Base-by-base conservation (phyloP, 371 early-diverging fungal genomes). In the Apophysomyces elegans region DNA sequence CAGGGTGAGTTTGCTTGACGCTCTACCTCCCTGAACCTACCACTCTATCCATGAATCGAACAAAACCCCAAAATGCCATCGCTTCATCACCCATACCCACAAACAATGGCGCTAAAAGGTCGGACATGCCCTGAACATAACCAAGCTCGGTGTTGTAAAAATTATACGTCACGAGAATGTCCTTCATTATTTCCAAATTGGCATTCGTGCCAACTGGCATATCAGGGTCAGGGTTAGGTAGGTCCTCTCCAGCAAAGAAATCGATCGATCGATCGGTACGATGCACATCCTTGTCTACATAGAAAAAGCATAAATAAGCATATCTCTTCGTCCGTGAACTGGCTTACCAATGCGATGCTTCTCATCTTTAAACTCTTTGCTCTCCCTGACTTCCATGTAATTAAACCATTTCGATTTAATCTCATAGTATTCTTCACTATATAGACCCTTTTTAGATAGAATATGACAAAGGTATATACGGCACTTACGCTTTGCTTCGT, bases 81-180 rank as follows among this genome's bases (percentile, higher is more conserved):
- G 90, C 92, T 75, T 98, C 98, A 66, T 95, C 90, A 38, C 87
- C 86, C 88, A 95, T 91, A 0, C 91, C 92, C 1, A 88, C 91
- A 83, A 93, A 90, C 8, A 97, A 72, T 1, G 97, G 97, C 7
- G 96, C 90, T 35, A 93, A 77, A 8, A 98, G 74, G 72, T 98
- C 98, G 16, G 92, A 93, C 98, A 98, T 98, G 44, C 98, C 98
- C 77, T 98, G 98, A 0, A 96, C 97, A 71, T 97, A 98, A 4
- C 81, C 81, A 16, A 83, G 59, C 8, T 85, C 88, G 57, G 88
- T 84, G 64, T 93, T 88, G 74, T 92, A 86, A 57, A 87, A 86
- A 58, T 95, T 93, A 68, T 96, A 98, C 0, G 95, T 94, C 70
- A 96, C 86, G 60, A 97, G 70, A 14, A 97, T 90, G 74, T 95